Evolutionary conservation across 2,329 filamentous ascomycete species (phyloP).

Genomic region (Microascus cirrosus): DNA sequence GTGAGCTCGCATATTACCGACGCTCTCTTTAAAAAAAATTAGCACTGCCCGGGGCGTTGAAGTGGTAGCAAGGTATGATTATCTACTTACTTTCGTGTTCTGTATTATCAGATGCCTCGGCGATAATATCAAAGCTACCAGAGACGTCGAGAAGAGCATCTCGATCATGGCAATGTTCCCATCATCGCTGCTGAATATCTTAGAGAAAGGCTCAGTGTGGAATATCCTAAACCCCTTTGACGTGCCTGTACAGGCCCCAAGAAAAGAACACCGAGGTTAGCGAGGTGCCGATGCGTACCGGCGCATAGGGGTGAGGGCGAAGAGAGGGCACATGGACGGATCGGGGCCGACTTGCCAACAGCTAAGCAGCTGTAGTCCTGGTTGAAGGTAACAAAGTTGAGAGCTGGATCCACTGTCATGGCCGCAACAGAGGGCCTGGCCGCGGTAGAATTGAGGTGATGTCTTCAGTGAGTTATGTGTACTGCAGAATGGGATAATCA

Average conservation of each 20-base stretch:
- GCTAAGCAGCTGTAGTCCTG: constrained; percentile 97
- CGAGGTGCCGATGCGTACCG: background rate
- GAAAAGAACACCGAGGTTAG: background rate
- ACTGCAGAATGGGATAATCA: background rate
- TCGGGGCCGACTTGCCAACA: constrained; percentile 54
- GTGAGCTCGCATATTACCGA: constrained; percentile 97
- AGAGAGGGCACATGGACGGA: constrained; percentile 5
- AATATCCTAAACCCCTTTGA: constrained; percentile 93
- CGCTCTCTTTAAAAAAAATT: constrained; percentile 32
- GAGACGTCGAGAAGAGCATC: constrained; percentile 96
- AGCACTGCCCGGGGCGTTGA: background rate
- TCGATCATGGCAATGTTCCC: constrained; percentile 93
- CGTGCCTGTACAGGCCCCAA: constrained; percentile 49
- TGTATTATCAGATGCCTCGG: constrained; percentile 89
- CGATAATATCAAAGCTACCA: constrained; percentile 87
- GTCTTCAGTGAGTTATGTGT: background rate
- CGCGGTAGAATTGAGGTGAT: background rate
- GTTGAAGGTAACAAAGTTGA: constrained; percentile 99
- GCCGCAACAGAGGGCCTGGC: background rate
- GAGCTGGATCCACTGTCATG: constrained; percentile 54
- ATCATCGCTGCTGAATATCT: constrained; percentile 89
- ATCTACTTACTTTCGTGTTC: constrained; percentile 72
- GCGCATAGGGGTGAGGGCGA: background rate
- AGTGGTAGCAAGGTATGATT: background rate
- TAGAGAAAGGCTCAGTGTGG: constrained; percentile 90